These are phyloP conservation scores for Yarrowia sp. DNA, from an alignment of 805 yeast genomes.

Conservation along the genomic window DNA sequence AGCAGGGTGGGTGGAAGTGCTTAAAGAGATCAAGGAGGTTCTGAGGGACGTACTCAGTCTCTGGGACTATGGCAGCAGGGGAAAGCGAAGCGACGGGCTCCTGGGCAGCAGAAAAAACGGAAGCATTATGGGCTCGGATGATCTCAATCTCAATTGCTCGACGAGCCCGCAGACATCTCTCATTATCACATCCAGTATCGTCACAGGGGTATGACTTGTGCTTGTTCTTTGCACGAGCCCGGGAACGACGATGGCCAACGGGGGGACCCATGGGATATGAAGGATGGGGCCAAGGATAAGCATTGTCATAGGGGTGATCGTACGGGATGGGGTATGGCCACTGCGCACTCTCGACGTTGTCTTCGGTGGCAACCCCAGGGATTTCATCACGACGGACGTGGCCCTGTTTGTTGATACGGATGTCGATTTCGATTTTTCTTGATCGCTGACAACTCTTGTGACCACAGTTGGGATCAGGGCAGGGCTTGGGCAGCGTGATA, in stretches of 20 bases:
- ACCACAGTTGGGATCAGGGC: constrained; percentile 3
- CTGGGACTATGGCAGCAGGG: neutral
- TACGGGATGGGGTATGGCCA: neutral
- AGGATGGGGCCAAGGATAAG: constrained; percentile 15
- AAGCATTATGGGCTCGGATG: constrained; percentile 10
- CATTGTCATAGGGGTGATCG: neutral
- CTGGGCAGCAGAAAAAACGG: neutral
- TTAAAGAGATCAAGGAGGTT: constrained; percentile 23
- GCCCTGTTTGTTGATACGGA: constrained; percentile 1
- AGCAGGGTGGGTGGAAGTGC: constrained; percentile 17
- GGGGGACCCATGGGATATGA: neutral
- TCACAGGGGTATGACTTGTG: constrained; percentile 18
- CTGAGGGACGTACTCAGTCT: constrained; percentile 5
- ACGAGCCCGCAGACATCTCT: constrained; percentile 11
- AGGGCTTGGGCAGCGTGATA: neutral
- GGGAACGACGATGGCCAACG: neutral
- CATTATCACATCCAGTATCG: constrained; percentile 6
- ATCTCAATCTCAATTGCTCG: constrained; percentile 17
- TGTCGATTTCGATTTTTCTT: neutral
- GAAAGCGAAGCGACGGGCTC: neutral
- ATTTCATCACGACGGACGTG: neutral
- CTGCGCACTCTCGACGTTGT: neutral
- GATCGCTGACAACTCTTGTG: constrained; percentile 8
- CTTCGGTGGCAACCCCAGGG: neutral
- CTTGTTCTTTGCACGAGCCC: neutral